A percentile compares a stretch with the other conserved stretches of the same genome.
These are phyloP conservation scores for Aspergillus ellipticus DNA, from an alignment of 495 filamentous ascomycete species.

Conservation along the genomic window DNA sequence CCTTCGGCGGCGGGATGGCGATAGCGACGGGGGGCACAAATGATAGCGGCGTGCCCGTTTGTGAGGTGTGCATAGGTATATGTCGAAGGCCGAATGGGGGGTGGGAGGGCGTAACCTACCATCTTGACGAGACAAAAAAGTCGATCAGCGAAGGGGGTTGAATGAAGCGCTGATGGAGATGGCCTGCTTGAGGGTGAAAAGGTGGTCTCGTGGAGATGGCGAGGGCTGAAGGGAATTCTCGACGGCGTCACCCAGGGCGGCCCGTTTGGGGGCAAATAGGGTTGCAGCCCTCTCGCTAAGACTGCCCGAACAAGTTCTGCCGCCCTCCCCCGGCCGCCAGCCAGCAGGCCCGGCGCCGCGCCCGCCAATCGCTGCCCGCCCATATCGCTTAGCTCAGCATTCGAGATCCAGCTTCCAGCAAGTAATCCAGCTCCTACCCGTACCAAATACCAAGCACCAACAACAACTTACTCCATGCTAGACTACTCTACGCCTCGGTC, in stretches of 20 bases:
- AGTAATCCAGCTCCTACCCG: no score
- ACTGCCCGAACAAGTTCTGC: constrained; percentile 20
- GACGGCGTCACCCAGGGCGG: constrained; percentile 15
- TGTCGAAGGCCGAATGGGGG: constrained; percentile 3
- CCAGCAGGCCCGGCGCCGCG: no score
- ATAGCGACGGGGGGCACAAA: constrained; percentile 16
- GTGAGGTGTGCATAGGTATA: not conserved
- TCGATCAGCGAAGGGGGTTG: constrained; percentile 47
- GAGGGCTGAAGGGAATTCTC: constrained; percentile 40
- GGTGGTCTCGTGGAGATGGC: constrained; percentile 36
- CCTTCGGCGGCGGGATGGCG: constrained; percentile 3
- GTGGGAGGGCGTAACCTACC: constrained; percentile 29
- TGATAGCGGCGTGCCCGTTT: not conserved
- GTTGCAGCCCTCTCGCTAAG: constrained; percentile 46
- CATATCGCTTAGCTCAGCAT: constrained; percentile 2
- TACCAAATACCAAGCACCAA: no score
- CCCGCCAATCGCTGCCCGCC: constrained; percentile 28
- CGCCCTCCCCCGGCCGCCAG: constrained; percentile 7
- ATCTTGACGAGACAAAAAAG: constrained; percentile 47
- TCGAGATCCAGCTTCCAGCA: not conserved
- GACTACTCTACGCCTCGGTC: no score
- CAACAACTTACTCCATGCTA: no score
- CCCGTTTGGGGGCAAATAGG: constrained; percentile 36
- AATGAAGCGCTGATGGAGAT: constrained; percentile 48
- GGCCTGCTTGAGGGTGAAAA: constrained; percentile 39